Evolutionary conservation across 73 alveolate species (phyloP).

Genomic region (Paramecium pentaurelia): DNA sequence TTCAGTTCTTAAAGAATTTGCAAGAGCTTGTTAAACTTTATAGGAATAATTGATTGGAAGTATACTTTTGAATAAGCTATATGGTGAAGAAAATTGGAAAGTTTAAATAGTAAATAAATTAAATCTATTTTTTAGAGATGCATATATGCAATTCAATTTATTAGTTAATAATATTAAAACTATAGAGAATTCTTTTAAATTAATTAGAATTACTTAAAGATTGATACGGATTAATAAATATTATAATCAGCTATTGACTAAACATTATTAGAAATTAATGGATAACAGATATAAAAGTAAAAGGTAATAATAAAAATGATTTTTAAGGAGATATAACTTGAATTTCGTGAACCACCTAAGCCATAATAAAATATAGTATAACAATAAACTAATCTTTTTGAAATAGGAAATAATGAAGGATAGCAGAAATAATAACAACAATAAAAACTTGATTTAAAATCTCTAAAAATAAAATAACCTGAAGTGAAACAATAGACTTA

Average conservation of each 20-base stretch:
- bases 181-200: constrained; percentile 41
- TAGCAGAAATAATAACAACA: background rate
- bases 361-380: background rate
- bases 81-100: constrained; percentile 48
- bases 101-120: background rate
- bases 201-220: background rate
- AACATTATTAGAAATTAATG: background rate
- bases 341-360: constrained; percentile 21
- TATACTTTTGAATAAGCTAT: constrained; percentile 3
- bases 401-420: background rate
- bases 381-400: background rate
- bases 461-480: background rate
- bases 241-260: background rate
- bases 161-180: background rate
- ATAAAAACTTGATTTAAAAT: background rate
- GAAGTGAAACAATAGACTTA: background rate
- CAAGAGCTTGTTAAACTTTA: background rate
- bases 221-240: background rate
- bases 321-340: background rate
- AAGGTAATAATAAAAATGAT: background rate
- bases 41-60: constrained; percentile 33
- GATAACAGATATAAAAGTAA: background rate
- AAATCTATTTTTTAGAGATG: background rate
- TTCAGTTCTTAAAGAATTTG: constrained; percentile 16
- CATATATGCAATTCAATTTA: background rate